Evolutionary conservation across 1,284 basidiomycete species (phyloP), one percentile per base, ranked within the genome.

Genomic region (Cutaneotrichosporon sp.): DNA sequence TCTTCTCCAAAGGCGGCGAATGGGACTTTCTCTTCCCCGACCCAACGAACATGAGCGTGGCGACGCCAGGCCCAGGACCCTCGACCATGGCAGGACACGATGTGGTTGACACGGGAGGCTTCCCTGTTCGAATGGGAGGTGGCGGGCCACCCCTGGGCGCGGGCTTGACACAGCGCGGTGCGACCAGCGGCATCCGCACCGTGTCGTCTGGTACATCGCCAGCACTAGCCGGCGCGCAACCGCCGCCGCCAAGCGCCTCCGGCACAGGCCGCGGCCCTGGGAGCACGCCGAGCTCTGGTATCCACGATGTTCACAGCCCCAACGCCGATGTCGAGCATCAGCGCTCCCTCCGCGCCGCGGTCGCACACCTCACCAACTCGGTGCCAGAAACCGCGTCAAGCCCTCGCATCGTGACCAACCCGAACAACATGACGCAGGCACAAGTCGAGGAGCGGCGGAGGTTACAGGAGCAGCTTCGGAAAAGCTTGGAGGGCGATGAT

Each of bases 391-490:
- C 58, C 40, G 36, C 62, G 30, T 38, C 61, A 6, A 31, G 55
- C 31, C 60, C 63, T 36, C 46, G 56, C 13, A 67, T 67, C 26
- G 58, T 67, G 18, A 67, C 65, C 0, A 58, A 64, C 36, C 49
- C 66, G 31, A 68, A 68, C 64, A 69, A 60, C 50, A 64, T 74
- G 68, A 73, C 70, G 3, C 62, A 65, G 2, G 66, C 63, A 7
- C 71, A 76, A 57, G 65, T 77, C n/a, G 72, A 70, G 42, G 72
- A 71, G 63, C 67, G 74, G 32, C 64, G 65, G 26, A 62, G 65
- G 46, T 63, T 72, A 30, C 72, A 75, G 60, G 70, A 75, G 38
- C 68, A 72, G 52, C 59, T 76, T 46, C 69, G 70, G 31, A 61
- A 67, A 58, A 68, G 60, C n/a, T 67, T 77, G 61, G 64, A 70